Evolutionary conservation across 345 rosid genomes (phyloP), one percentile per base, ranked within the genome.

Genomic region (Acer campestre): DNA sequence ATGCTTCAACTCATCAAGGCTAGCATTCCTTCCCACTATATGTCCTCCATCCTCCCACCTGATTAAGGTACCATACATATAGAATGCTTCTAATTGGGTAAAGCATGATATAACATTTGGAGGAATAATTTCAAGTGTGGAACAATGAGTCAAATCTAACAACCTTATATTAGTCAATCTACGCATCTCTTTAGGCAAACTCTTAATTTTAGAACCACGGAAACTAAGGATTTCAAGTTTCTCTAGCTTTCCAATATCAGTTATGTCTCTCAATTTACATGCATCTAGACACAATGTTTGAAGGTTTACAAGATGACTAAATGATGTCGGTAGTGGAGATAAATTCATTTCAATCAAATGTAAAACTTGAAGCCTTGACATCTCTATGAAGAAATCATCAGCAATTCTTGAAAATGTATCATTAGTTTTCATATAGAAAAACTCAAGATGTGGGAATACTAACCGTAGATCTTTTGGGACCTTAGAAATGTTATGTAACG

Each of bases 221-320:
- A 83, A 49, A 66, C 86, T 80, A 20, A 83, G 79, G 46, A 73
- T 38, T 63, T 53, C 42, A n/a, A 83, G 38, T 7, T 42, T 68
- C 61, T 68, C 69, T 3, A 80, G 46, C 12, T 70, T 17, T 64
- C 79, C 76, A 7, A 83, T 58, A 17, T 51, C 38, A 35, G 38
- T 18, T 27, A 77, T 40, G 27, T 80, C 83, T 12, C 29, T 46
- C 11, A 80, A 46, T 11, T 0, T 0, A 35, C 81, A 64, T 1
- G 6, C 1, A 51, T 69, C 62, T 13, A 83, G 62, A 67, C 77
- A 70, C 71, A 83, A 35, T 20, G 81, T 35, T 35, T 35, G 74
- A 38, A 83, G 81, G n/a, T 66, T 66, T 10, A 13, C 53, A 3
- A 83, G 77, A 22, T 3, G 18, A 5, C 22, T 2, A 46, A 74